phyloP scores from a whole-genome alignment of 768 basidiomycete genomes.

The Collybiopsis luxurians region DNA sequence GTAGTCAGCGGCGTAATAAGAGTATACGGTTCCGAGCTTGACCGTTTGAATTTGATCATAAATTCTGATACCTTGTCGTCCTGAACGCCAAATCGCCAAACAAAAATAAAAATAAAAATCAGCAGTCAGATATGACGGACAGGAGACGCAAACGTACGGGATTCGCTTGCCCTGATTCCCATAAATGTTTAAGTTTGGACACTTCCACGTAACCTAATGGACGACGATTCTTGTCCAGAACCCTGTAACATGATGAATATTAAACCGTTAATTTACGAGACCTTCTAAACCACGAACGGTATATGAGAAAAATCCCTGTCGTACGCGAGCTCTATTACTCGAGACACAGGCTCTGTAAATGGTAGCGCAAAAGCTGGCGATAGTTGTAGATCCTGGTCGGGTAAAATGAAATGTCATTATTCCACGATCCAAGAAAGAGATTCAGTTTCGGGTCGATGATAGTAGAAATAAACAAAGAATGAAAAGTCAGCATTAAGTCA shows the following conservation, averaged over 20 bases:
- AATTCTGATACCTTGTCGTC: constrained; percentile 66
- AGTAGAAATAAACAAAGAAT: not conserved
- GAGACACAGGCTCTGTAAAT: constrained; percentile 62
- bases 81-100: constrained; percentile 32
- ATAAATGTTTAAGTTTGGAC: constrained; percentile 67
- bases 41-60: constrained; percentile 74
- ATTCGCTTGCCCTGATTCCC: constrained; percentile 70
- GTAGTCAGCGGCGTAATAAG: constrained; percentile 80
- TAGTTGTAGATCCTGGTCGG: constrained; percentile 67
- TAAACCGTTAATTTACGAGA: no score
- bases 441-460: not conserved
- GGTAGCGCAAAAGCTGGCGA: constrained; percentile 87
- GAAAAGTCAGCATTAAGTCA: no score
- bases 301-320: constrained; percentile 94
- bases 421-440: no score
- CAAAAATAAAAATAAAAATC: not conserved
- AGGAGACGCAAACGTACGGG: no score
- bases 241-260: constrained; percentile 42
- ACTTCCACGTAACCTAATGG: constrained; percentile 88
- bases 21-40: constrained; percentile 62
- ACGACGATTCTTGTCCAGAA: constrained; percentile 67
- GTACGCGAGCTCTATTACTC: constrained; percentile 84
- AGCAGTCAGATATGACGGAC: no score
- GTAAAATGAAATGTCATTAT: not conserved
- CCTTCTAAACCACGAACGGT: constrained; percentile 70